Percentiles rank a stretch among this genome's conserved stretches.
Evolutionary conservation across 1,139 yeast species (phyloP).

Genomic region (Saccharomyces pastorianus): DNA sequence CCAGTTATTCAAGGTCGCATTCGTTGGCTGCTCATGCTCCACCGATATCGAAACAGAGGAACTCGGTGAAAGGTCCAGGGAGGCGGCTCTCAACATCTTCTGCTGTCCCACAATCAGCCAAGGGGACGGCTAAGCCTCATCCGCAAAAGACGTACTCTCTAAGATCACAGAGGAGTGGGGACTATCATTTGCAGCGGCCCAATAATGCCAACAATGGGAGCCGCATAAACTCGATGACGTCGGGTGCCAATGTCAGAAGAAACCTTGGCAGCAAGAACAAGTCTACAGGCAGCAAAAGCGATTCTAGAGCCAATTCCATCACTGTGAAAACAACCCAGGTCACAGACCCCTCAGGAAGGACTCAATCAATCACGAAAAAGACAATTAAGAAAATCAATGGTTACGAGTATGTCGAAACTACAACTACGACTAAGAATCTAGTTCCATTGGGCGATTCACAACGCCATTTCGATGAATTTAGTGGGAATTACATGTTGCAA

Average conservation of each 20-base stretch:
- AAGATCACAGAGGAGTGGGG: not conserved
- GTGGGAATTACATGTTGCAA: constrained; percentile 21
- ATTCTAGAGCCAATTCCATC: constrained; percentile 26
- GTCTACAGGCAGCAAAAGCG: constrained; percentile 1
- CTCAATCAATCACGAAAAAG: constrained; percentile 27
- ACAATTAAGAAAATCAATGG: constrained; percentile 29
- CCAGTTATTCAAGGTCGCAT: constrained; percentile 3
- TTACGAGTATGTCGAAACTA: constrained; percentile 28
- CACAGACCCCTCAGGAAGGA: constrained; percentile 27
- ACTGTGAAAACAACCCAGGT: constrained; percentile 28
- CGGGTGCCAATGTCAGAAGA: not conserved
- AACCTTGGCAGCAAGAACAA: not conserved
- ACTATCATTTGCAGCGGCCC: not conserved
- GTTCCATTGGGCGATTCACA: constrained; percentile 10
- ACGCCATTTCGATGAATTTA: constrained; percentile 28
- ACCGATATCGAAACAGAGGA: constrained; percentile 1
- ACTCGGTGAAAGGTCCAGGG: not conserved
- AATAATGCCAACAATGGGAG: not conserved
- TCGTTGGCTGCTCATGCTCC: not conserved
- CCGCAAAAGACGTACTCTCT: constrained; percentile 1
- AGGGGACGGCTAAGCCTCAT: not conserved
- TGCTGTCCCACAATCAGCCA: not conserved
- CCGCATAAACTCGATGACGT: constrained; percentile 1
- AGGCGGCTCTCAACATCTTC: constrained; percentile 2
- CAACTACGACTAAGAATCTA: constrained; percentile 25